These are phyloP conservation scores for Rhizopus microsporus DNA, from an alignment of 371 early-diverging fungal species.

Conservation along the genomic window DNA sequence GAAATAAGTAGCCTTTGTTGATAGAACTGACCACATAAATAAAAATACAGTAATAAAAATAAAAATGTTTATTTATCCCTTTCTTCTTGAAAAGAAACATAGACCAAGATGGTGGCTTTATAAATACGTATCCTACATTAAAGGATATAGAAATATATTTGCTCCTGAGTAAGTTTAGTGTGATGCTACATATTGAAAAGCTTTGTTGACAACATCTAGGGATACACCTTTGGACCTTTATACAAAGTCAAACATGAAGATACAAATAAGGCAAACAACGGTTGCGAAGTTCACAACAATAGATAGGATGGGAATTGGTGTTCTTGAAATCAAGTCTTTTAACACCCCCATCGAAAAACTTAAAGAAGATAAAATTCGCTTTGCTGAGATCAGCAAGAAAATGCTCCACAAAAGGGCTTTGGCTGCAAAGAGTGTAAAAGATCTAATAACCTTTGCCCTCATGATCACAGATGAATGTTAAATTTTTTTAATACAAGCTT, in stretches of 20 bases:
- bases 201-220: constrained; percentile 22
- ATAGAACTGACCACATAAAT: too few relatives aligned
- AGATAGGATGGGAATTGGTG: constrained; percentile 16
- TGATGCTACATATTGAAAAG: too few relatives aligned
- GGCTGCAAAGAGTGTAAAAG: constrained; percentile 20
- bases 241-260: constrained; percentile 19
- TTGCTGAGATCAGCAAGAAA: constrained; percentile 24
- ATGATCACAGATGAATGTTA: constrained; percentile 17
- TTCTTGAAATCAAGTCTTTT: constrained; percentile 20
- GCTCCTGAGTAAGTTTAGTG: too few relatives aligned
- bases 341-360: constrained; percentile 13
- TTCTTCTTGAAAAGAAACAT: too few relatives aligned
- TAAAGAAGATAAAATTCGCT: constrained; percentile 20
- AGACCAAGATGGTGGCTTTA: too few relatives aligned
- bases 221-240: constrained; percentile 17
- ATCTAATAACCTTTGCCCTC: constrained; percentile 12
- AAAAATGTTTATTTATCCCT: too few relatives aligned
- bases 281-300: constrained; percentile 17
- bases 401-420: constrained; percentile 22
- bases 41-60: too few relatives aligned
- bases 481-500: constrained; percentile 17
- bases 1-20: too few relatives aligned
- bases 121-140: too few relatives aligned
- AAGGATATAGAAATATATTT: too few relatives aligned
- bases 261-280: constrained; percentile 23